Percentiles rank a stretch among this genome's conserved stretches.
phyloP scores from a whole-genome alignment of 768 basidiomycete species.

The Fomitopsis serialis region DNA sequence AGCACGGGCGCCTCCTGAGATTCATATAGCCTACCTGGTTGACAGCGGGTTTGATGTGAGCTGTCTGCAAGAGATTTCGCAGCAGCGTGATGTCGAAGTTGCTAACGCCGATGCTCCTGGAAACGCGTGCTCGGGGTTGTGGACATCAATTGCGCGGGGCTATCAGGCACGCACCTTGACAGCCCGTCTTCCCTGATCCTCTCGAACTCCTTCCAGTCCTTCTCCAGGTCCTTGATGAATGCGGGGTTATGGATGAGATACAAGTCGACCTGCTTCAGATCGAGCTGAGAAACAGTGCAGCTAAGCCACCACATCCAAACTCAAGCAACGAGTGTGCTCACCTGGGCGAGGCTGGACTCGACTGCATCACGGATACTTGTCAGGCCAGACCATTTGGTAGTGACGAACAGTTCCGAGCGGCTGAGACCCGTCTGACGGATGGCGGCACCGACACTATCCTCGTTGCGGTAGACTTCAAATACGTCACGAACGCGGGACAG shows the following conservation, averaged over 20 bases:
- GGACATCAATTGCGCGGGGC: too few species aligned
- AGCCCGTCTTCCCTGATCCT: slow-evolving; percentile 39
- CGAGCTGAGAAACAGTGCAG: slow-evolving; percentile 40
- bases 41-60: slow-evolving; percentile 56
- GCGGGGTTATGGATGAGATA: slow-evolving; percentile 62
- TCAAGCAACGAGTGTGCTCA: slow-evolving; percentile 17
- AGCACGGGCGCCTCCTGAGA: too few species aligned
- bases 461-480: slow-evolving; percentile 28
- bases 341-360: slow-evolving; percentile 45
- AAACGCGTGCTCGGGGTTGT: not conserved
- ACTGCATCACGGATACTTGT: slow-evolving; percentile 34
- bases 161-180: slow-evolving; percentile 24
- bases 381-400: slow-evolving; percentile 44
- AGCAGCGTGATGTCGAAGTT: slow-evolving; percentile 56
- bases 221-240: slow-evolving; percentile 24
- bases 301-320: not conserved
- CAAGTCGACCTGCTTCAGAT: slow-evolving; percentile 55
- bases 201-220: slow-evolving; percentile 53
- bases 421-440: slow-evolving; percentile 30
- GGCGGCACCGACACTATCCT: slow-evolving; percentile 31
- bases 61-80: slow-evolving; percentile 42
- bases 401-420: slow-evolving; percentile 29
- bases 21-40: slow-evolving; percentile 57
- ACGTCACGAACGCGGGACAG: not conserved
- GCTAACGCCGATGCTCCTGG: slow-evolving; percentile 69